Evolutionary conservation across 192 early-diverging fungal species (phyloP), one percentile per base, ranked within the genome.

Genomic region (Podila verticillata): DNA sequence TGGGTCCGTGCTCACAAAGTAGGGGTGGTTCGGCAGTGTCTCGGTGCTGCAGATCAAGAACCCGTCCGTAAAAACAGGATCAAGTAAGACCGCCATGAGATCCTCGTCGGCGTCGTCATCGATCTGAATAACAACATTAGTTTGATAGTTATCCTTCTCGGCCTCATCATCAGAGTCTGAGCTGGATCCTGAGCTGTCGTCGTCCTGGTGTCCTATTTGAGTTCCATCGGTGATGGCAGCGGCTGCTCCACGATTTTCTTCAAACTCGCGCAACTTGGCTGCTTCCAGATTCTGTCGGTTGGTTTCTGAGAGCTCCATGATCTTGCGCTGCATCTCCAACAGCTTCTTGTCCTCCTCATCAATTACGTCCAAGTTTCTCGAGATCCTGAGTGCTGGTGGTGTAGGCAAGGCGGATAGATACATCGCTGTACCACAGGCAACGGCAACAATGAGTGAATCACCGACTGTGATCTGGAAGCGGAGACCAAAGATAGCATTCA

Each of bases 81-180:
- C 87, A 3, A 87, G 64, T 30, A 89, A 78, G 2, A 87, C 85
- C 1, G 87, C 85, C 85, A 89, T 86, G 44, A 89, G 81, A 65
- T 95, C 93, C 73, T 93, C 92, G 74, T 95, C 93, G 7, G 90
- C 89, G 51, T 93, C 93, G 64, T 95, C 93, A 65, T 95, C 93
- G 67, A 95, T 92, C 81, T 95, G 91, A 26, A 93, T 88, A 2
- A 93, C 90, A 24, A 91, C 88, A 54, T 81, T 73, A 4, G 69
- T 67, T 29, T 81, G 82, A 36, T 81, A 83, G 29, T 83, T 79
- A 4, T 73, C 67, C 22, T 83, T 72, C 5, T 82, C 78, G 0
- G 58, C 61, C 24, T 75, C 83, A 26, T 74, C 72, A n/a, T 81
- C 81, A 6, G 81, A 72, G 12, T 71, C 65, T 30, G 71, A 49